Base-by-base conservation (phyloP, 139 green algal species). In the Chlorella sp. region DNA sequence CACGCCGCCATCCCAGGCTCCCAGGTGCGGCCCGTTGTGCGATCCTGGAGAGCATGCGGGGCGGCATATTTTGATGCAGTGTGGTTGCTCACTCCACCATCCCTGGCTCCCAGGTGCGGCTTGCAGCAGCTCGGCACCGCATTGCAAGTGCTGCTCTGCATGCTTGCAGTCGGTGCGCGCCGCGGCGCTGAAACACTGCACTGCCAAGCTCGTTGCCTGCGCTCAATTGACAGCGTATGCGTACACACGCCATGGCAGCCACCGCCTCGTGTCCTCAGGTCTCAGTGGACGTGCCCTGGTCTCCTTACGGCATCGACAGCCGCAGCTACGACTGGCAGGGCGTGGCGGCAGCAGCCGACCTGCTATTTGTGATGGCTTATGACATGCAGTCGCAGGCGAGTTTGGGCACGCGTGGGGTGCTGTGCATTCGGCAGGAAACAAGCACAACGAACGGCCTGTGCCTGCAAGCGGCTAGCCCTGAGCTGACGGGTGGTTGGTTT, bases 331-430 rank as follows among this genome's bases (percentile, higher is more conserved):
- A 93, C 67, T 94, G 87, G 82, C 1, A 34, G 22, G 84, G 80
- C 0, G 87, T 95, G 16, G 89, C 85, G 9, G 64, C 14, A 9
- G 91, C 86, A 9, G 89, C 91, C 3, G 92, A 95, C 81, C 46
- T 90, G 32, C 46, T 95, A 34, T 93, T 95, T 46, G 73, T 95
- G 38, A 95, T 95, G 92, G 79, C 81, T 5, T 95, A 95, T 82
- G 92, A 95, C 80, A 92, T 89, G 73, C 88, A 92, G 75, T 90
- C 86, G 0, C 91, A 93, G 85, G 90, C 87, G 43, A 40, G 78
- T 30, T 0, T n/a, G n/a, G n/a, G n/a, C n/a, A n/a, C n/a, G n/a
- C n/a, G n/a, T n/a, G n/a, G n/a, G n/a, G n/a, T n/a, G n/a, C n/a
- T n/a, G n/a, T n/a, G n/a, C n/a, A n/a, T n/a, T n/a, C n/a, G n/a